phyloP scores from a whole-genome alignment of 2,329 filamentous ascomycete genomes.

The Plenodomus tracheiphilus region DNA sequence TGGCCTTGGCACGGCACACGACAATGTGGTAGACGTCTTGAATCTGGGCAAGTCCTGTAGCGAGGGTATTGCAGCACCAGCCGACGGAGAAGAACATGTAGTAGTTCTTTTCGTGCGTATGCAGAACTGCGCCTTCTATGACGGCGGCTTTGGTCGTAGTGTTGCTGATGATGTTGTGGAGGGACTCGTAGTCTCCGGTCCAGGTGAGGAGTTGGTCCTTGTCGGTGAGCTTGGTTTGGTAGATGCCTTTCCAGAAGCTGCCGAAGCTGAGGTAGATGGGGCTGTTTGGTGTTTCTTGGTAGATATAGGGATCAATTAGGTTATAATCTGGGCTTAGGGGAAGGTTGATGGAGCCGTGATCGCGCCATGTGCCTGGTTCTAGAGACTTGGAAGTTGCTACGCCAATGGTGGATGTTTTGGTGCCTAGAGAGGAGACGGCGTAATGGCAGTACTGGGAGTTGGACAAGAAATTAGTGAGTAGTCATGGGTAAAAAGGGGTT shows the following conservation, averaged over 20 bases:
- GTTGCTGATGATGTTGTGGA: constrained; percentile 24
- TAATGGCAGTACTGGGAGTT: constrained; percentile 64
- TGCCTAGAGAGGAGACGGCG: constrained; percentile 61
- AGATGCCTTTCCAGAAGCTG: constrained; percentile 68
- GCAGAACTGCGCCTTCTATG: constrained; percentile 58
- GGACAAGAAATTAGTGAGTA: neutral
- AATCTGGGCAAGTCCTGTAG: constrained; percentile 50
- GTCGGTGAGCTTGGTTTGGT: constrained; percentile 56
- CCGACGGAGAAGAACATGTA: constrained; percentile 66
- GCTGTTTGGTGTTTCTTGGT: constrained; percentile 33
- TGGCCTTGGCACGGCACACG: constrained; percentile 59
- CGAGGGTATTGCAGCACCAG: constrained; percentile 59
- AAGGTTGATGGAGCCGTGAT: constrained; percentile 56
- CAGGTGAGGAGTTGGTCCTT: constrained; percentile 10
- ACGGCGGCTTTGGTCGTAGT: constrained; percentile 22
- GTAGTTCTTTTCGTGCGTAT: constrained; percentile 55
- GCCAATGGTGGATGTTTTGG: constrained; percentile 64
- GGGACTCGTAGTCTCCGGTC: constrained; percentile 4
- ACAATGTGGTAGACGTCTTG: constrained; percentile 66
- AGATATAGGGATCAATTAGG: constrained; percentile 55
- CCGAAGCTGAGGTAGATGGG: constrained; percentile 62
- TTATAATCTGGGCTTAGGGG: constrained; percentile 44
- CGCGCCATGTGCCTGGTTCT: constrained; percentile 61
- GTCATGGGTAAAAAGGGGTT: neutral
- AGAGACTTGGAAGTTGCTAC: constrained; percentile 53